These are phyloP conservation scores for Corchorus olitorius DNA, from an alignment of 345 rosid genomes.

Conservation along the genomic window DNA sequence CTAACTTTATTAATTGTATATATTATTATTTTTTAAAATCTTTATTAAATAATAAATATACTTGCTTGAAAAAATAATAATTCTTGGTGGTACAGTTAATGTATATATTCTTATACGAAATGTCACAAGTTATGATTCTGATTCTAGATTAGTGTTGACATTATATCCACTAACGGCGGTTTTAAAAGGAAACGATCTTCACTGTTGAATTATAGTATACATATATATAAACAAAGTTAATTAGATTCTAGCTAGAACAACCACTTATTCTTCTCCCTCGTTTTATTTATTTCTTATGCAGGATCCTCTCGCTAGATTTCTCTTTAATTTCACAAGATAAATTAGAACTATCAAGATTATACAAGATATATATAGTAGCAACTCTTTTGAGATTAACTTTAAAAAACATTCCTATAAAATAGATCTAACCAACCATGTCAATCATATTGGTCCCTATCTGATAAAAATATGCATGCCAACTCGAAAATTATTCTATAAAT, in stretches of 20 bases:
- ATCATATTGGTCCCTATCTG: too few relatives aligned
- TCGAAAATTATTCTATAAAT: too few relatives aligned
- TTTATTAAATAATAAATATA: neutral
- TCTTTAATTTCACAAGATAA: conserved; percentile 11
- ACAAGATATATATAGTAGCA: too few relatives aligned
- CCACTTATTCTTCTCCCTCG: conserved; percentile 28
- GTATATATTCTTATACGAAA: neutral
- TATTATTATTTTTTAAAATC: neutral
- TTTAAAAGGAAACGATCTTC: conserved; percentile 14
- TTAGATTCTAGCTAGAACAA: conserved; percentile 33
- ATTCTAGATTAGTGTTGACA: conserved; percentile 43
- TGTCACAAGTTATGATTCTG: conserved; percentile 32
- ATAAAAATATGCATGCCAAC: too few relatives aligned
- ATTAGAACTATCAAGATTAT: too few relatives aligned
- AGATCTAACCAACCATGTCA: too few relatives aligned
- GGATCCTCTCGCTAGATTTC: conserved; percentile 33
- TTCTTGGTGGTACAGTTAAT: neutral
- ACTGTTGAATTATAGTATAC: neutral
- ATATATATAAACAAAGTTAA: neutral
- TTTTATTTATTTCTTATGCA: neutral
- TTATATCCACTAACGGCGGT: conserved; percentile 31
- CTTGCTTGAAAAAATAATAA: neutral
- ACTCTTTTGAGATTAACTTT: too few relatives aligned
- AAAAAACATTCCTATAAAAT: too few relatives aligned
- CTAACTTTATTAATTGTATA: neutral